Evolutionary conservation across 768 basidiomycete genomes (phyloP), one percentile per base, ranked within the genome.

Genomic region (Gyrodon lividus): DNA sequence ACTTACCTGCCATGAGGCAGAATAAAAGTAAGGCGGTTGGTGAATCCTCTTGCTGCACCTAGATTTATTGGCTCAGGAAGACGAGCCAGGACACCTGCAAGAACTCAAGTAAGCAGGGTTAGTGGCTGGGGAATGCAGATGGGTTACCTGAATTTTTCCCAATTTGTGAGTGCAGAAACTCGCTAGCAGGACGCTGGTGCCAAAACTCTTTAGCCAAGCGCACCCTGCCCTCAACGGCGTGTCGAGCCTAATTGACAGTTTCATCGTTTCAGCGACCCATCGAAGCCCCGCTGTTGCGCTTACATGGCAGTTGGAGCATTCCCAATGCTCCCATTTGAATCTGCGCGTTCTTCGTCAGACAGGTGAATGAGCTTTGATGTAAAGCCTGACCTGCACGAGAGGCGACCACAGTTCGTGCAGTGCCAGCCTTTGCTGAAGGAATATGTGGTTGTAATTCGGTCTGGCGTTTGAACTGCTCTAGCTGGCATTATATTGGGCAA

Each of bases 261-360:
- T 22, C 17, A 13, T 40, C 23, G 20, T 37, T 34, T 43, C 45
- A 62, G 48, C 2, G 4, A 13, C 31, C 39, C 26, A 44, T 16
- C 6, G 16, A 49, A n/a, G 30, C 5, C 13, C 6, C 14, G 17
- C 5, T 12, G 23, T 23, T 13, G 45, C 17, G 51, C 71, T 46
- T 66, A 88, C 89, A 16, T 72, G 59, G 62, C 88, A 92, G 50
- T 73, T 60, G 28, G 73, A 66, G 59, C 89, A 92, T 63, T 87
- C 78, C 81, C 87, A 89, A 43, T 76, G 61, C 61, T 87, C 80
- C 89, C 88, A 90, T 66, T 84, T 85, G 46, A 65, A 83, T 58
- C 89, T 91, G 24, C 37, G 40, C 43, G 17, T 42, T 38, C 31
- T 45, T 44, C 35, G 31, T 58, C 51, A 56, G 33, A 23, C 24